phyloP scores from a whole-genome alignment of 2,329 filamentous ascomycete genomes.

The Aspergillus nomiae region DNA sequence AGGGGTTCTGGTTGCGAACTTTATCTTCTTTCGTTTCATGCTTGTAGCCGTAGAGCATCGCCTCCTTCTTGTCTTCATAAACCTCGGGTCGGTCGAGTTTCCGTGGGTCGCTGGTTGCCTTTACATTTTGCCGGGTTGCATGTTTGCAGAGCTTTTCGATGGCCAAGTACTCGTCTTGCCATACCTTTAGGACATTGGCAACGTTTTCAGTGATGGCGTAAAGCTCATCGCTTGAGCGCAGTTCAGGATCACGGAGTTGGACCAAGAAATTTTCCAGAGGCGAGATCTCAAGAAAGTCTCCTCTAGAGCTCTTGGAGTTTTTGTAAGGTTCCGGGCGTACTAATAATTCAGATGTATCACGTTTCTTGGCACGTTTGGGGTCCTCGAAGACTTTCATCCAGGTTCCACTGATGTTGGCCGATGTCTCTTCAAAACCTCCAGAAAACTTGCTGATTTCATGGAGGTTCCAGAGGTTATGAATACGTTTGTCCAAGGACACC shows the following conservation, averaged over 20 bases:
- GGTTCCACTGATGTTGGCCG: constrained; percentile 28
- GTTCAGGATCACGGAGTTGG: constrained; percentile 39
- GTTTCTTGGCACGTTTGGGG: constrained; percentile 31
- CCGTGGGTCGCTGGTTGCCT: constrained; percentile 53
- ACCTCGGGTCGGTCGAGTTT: constrained; percentile 53
- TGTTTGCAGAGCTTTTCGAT: constrained; percentile 53
- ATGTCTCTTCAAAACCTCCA: constrained; percentile 35
- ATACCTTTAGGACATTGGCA: constrained; percentile 53
- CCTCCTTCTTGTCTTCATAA: constrained; percentile 63
- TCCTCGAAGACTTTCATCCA: constrained; percentile 39
- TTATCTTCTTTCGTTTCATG: constrained; percentile 53
- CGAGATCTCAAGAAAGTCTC: constrained; percentile 42
- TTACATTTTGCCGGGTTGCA: constrained; percentile 51
- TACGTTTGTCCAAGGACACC: constrained; percentile 32
- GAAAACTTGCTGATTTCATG: constrained; percentile 39
- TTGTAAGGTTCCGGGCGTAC: constrained; percentile 39
- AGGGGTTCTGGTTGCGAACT: constrained; percentile 58
- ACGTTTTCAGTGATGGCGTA: constrained; percentile 59
- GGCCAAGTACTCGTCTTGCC: constrained; percentile 62
- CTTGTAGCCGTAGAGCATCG: constrained; percentile 61
- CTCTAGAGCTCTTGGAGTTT: constrained; percentile 27
- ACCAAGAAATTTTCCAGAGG: constrained; percentile 38
- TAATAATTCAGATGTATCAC: constrained; percentile 26
- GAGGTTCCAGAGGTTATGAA: constrained; percentile 40
- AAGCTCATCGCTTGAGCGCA: constrained; percentile 54